Conservation (phyloP, 1,139 yeast genomes). For the Candida sanyaensis region DNA sequence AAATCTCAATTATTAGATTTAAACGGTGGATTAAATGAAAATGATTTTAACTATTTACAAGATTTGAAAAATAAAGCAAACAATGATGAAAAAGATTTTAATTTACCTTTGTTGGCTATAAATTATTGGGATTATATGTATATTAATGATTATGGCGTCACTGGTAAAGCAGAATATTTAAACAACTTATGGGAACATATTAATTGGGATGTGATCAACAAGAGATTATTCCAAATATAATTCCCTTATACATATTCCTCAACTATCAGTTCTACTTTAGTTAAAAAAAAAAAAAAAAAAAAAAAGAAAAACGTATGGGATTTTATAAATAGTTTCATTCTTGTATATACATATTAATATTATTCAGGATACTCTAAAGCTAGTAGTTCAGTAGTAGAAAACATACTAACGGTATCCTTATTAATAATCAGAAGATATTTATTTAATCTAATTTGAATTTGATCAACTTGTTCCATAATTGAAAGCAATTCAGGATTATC, state of each 20-base stretch:
- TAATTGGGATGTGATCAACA: slow-evolving; percentile 84
- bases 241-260: too few species aligned
- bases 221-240: slow-evolving; percentile 50
- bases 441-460: slow-evolving; percentile 22
- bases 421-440: slow-evolving; percentile 23
- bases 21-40: slow-evolving; percentile 65
- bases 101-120: slow-evolving; percentile 76
- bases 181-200: slow-evolving; percentile 76
- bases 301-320: neutral
- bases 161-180: slow-evolving; percentile 73
- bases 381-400: slow-evolving; percentile 11
- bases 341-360: slow-evolving; percentile 2
- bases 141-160: slow-evolving; percentile 78
- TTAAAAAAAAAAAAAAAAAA: too few species aligned
- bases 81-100: slow-evolving; percentile 58
- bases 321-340: neutral
- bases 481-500: slow-evolving; percentile 26
- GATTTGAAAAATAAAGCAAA: slow-evolving; percentile 48
- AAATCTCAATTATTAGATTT: slow-evolving; percentile 77
- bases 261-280: too few species aligned
- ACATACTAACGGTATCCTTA: slow-evolving; percentile 12
- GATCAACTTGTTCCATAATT: slow-evolving; percentile 31
- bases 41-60: slow-evolving; percentile 49
- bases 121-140: slow-evolving; percentile 91
- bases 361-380: slow-evolving; percentile 13